These are phyloP conservation scores for Tolypocladium nubicola DNA, from an alignment of 2,329 filamentous ascomycete genomes.

Conservation along the genomic window DNA sequence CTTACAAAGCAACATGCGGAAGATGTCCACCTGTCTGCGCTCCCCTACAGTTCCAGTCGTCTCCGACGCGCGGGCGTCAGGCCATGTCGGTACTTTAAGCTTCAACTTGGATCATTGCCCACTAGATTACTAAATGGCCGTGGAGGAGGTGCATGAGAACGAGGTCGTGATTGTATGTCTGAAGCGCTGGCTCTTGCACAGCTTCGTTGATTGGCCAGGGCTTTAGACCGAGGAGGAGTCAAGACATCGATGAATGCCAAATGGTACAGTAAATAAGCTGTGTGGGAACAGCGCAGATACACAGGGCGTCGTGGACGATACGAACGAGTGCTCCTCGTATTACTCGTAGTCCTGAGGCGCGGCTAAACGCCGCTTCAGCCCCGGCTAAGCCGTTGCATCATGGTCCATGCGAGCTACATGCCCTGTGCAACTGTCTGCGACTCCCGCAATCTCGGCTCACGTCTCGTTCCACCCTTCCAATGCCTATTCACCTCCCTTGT, in stretches of 20 bases:
- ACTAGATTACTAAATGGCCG: not conserved
- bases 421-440: not conserved
- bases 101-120: not conserved
- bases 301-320: no score
- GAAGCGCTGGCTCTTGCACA: not conserved
- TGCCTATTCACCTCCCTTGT: not conserved
- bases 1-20: not conserved
- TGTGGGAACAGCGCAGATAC: no score
- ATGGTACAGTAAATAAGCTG: no score
- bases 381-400: slow-evolving; percentile 18
- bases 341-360: not conserved
- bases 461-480: not conserved
- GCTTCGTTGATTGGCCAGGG: no score
- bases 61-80: not conserved
- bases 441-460: not conserved
- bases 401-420: not conserved
- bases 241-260: no score
- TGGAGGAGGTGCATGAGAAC: no score
- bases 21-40: not conserved
- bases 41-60: not conserved
- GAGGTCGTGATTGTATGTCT: no score
- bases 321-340: no score
- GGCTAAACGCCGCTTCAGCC: slow-evolving; percentile 17
- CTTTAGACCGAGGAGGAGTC: no score
- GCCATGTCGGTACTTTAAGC: not conserved